Base-by-base conservation (phyloP, 2,329 filamentous ascomycete genomes). In the Diaporthe destruens region DNA sequence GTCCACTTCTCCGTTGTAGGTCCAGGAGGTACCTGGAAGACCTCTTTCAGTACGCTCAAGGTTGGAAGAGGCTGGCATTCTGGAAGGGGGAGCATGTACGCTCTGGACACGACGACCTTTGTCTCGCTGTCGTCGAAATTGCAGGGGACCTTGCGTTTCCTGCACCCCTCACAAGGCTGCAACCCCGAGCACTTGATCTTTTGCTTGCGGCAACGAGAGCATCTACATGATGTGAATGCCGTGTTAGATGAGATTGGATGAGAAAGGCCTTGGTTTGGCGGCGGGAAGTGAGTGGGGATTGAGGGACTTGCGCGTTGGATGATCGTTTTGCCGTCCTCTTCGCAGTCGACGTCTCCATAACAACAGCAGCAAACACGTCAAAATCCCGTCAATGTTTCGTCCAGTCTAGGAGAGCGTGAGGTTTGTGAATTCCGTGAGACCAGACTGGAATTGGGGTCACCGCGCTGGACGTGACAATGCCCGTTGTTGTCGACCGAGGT, bases 91-190 rank as follows among this genome's bases (percentile, higher is more conserved):
- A 7, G 68, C 53, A 75, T 78, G 69, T 75, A 86, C 85, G 83
- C 84, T 78, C 81, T 80, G 18, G 85, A 86, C 5, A 88, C 85
- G 5, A 87, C 76, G 18, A 87, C 80, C 74, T 87, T 87, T 65
- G 86, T 83, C 49, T 85, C 83, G n/a, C 81, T 80, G 51, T 85
- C 83, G 72, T 86, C 83, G 66, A 85, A 85, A 7, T 79, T 78
- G 69, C 84, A 85, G 1, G 78, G 74, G 23, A 84, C 76, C n/a
- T 81, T 82, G 29, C 84, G 80, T 74, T 84, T 85, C 54, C 77
- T 81, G 76, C 84, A 86, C n/a, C 80, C 80, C 59, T 83, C 80
- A 76, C 84, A 86, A 18, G 84, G 84, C 71, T 81, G 79, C 7
- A 78, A 76, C 16, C 84, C 84, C 25, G 83, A 82, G 75, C 84